phyloP scores from a whole-genome alignment of 108 stramenopile genomes.

The Nitzschia sp. region DNA sequence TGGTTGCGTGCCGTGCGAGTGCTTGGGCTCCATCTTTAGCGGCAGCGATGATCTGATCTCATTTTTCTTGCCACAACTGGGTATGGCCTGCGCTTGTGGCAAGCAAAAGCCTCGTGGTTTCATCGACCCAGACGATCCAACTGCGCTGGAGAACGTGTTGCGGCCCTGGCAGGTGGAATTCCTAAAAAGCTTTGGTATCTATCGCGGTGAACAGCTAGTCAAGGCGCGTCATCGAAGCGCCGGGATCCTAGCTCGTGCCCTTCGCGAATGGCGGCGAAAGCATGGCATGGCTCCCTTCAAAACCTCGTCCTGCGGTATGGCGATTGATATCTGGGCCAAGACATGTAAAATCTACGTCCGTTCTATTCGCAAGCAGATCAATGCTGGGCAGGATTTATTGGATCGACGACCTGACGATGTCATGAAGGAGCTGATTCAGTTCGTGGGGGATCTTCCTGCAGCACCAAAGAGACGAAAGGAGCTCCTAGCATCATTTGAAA shows the following conservation, averaged over 20 bases:
- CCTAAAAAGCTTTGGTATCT: constrained; percentile 49
- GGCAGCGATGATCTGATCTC: constrained; percentile 68
- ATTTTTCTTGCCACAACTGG: constrained; percentile 78
- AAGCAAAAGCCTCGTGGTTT: constrained; percentile 15
- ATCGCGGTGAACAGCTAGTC: constrained; percentile 47
- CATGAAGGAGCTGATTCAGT: constrained; percentile 34
- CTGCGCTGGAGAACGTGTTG: constrained; percentile 61
- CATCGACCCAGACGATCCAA: constrained; percentile 57
- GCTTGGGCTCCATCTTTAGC: constrained; percentile 58
- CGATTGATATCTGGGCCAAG: constrained; percentile 69
- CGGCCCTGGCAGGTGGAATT: constrained; percentile 78
- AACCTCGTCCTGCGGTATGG: constrained; percentile 65
- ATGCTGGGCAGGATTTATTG: constrained; percentile 17
- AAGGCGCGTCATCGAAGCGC: constrained; percentile 55
- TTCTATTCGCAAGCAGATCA: constrained; percentile 59
- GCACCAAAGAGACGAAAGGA: constrained; percentile 22
- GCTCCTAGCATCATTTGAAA: neutral
- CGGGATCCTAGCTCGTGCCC: constrained; percentile 41
- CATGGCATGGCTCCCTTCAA: constrained; percentile 46
- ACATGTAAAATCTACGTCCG: constrained; percentile 70
- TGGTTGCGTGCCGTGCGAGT: constrained; percentile 38
- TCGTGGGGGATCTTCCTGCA: constrained; percentile 26
- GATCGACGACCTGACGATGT: constrained; percentile 22
- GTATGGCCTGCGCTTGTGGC: constrained; percentile 74
- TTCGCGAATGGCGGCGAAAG: constrained; percentile 58